Percentiles rank a stretch among this genome's conserved stretches.
Evolutionary conservation across 2,329 filamentous ascomycete genomes (phyloP).

Genomic region (Cladosporium velox): DNA sequence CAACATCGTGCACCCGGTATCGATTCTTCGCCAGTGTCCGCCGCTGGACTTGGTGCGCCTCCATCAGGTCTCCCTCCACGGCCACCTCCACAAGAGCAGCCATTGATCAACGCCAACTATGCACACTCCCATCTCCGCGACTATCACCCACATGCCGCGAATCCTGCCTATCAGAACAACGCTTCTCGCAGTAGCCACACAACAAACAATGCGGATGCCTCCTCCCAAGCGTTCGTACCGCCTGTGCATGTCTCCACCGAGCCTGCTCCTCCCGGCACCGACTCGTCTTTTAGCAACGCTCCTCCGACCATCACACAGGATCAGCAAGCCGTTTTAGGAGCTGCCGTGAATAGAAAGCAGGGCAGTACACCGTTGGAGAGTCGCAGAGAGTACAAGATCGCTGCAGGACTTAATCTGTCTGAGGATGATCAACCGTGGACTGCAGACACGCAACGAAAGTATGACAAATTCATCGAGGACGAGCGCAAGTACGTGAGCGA

Average conservation of each 20-base stretch:
- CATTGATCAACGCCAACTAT: conserved; percentile 51
- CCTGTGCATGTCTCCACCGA: conserved; percentile 21
- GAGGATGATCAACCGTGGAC: conserved; percentile 55
- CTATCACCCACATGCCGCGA: conserved; percentile 51
- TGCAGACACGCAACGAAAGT: conserved; percentile 64
- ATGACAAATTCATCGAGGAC: conserved; percentile 71
- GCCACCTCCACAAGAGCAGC: conserved; percentile 52
- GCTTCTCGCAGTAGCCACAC: not conserved
- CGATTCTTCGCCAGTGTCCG: conserved; percentile 38
- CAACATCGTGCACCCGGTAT: conserved; percentile 34
- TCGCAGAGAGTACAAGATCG: conserved; percentile 33
- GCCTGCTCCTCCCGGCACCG: not conserved
- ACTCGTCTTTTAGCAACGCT: not conserved
- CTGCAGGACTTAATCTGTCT: conserved; percentile 35
- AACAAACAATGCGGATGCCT: conserved; percentile 24
- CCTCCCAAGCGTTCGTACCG: conserved; percentile 25
- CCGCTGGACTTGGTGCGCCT: conserved; percentile 35
- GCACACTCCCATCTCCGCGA: conserved; percentile 51
- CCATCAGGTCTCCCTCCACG: conserved; percentile 49
- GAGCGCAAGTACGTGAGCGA: conserved; percentile 76
- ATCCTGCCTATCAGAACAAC: conserved; percentile 36
- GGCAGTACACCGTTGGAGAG: conserved; percentile 31
- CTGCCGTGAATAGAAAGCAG: conserved; percentile 14
- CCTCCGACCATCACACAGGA: conserved; percentile 14
- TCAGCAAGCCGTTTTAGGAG: conserved; percentile 15